These are phyloP conservation scores for Xylaria sp. DNA, from an alignment of 495 filamentous ascomycete species.

Conservation along the genomic window DNA sequence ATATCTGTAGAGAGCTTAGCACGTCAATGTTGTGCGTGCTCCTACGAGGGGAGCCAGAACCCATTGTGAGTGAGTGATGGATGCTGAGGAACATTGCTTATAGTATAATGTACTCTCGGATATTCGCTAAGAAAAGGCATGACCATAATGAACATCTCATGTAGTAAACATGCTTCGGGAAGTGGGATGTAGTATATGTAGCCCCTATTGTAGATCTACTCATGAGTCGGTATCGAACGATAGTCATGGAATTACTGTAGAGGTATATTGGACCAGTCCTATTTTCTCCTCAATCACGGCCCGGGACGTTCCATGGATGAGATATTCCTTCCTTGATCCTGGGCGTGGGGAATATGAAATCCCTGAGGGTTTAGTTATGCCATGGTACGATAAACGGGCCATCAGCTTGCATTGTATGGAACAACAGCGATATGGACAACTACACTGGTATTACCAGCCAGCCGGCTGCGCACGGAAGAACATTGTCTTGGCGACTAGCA, in stretches of 20 bases:
- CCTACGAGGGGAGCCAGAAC: background rate
- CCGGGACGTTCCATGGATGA: conserved; percentile 6
- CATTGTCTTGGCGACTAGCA: background rate
- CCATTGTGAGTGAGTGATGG: background rate
- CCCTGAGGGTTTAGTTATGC: too few species aligned
- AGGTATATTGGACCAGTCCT: background rate
- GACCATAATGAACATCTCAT: background rate
- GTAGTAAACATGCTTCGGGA: too few species aligned
- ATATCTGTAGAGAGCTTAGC: background rate
- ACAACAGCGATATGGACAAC: background rate
- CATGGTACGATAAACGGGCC: conserved; percentile 10
- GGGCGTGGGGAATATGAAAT: background rate
- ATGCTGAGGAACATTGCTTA: background rate
- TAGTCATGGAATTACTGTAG: background rate
- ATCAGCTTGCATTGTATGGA: conserved; percentile 2
- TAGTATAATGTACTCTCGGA: background rate
- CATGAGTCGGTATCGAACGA: background rate
- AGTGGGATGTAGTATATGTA: background rate
- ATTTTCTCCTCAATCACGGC: background rate
- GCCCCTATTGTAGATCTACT: background rate
- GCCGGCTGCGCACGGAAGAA: background rate
- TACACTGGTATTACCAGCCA: background rate
- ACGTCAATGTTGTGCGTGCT: background rate
- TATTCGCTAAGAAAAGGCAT: background rate
- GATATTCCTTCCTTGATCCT: background rate